These are phyloP conservation scores for Mollisiaceae sp. DNA, from an alignment of 2,329 filamentous ascomycete genomes.

Conservation along the genomic window DNA sequence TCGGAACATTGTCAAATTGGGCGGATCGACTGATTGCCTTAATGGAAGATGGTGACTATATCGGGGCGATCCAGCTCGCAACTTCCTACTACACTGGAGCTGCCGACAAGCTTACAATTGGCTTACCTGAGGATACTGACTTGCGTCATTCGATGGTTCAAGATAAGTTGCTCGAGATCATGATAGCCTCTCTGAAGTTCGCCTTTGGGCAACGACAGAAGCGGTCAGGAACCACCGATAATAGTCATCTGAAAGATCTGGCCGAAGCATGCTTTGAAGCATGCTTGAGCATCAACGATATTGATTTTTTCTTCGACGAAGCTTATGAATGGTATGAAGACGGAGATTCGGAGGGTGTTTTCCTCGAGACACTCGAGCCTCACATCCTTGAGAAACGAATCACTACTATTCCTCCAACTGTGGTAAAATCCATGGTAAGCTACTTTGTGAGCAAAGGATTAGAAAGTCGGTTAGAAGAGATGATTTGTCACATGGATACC, in stretches of 20 bases:
- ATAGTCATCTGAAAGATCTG: conserved; percentile 71
- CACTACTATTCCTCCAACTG: conserved; percentile 75
- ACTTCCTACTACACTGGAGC: conserved; percentile 91
- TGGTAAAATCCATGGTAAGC: conserved; percentile 84
- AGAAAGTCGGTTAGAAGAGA: conserved; percentile 83
- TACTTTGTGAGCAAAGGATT: conserved; percentile 80
- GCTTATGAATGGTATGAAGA: conserved; percentile 92
- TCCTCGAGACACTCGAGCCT: conserved; percentile 86
- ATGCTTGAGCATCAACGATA: conserved; percentile 76
- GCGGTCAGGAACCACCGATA: conserved; percentile 45
- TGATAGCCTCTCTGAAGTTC: conserved; percentile 88
- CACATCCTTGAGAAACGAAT: conserved; percentile 83
- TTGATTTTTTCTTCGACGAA: conserved; percentile 87
- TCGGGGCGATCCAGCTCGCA: conserved; percentile 87
- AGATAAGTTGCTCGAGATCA: conserved; percentile 91
- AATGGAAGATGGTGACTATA: conserved; percentile 97
- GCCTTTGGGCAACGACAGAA: conserved; percentile 73
- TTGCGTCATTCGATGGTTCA: conserved; percentile 81
- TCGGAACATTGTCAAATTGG: conserved; percentile 95
- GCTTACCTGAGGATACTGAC: conserved; percentile 81
- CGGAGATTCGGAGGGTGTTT: conserved; percentile 71
- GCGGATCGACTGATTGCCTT: conserved; percentile 89
- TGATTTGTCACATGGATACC: conserved; percentile 92
- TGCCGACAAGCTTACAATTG: conserved; percentile 92
- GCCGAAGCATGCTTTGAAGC: conserved; percentile 84